These are phyloP conservation scores for Colletotrichum echinochloae DNA, from an alignment of 2,329 filamentous ascomycete genomes.

Conservation along the genomic window DNA sequence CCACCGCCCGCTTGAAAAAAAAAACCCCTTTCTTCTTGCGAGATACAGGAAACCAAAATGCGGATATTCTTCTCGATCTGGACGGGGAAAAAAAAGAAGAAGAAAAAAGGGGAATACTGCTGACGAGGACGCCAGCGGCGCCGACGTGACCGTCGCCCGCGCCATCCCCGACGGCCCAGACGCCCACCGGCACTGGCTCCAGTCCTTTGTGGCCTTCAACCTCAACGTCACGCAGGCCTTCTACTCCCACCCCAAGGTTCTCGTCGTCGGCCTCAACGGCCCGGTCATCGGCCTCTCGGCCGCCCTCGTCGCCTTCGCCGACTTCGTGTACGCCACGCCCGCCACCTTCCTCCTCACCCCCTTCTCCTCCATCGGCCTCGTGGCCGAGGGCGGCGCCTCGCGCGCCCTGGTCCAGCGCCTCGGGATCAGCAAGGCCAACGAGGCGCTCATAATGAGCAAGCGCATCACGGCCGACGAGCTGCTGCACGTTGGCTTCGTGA, in stretches of 20 bases:
- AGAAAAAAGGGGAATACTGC: neutral
- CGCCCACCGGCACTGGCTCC: conserved; percentile 68
- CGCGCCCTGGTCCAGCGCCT: conserved; percentile 83
- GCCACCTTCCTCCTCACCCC: conserved; percentile 89
- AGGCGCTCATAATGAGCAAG: conserved; percentile 92
- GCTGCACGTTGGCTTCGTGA: conserved; percentile 83
- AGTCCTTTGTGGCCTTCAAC: conserved; percentile 84
- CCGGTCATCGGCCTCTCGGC: conserved; percentile 90
- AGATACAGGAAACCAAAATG: neutral
- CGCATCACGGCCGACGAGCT: conserved; percentile 80
- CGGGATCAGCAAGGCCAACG: conserved; percentile 85
- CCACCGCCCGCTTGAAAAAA: neutral
- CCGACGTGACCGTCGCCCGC: conserved; percentile 75
- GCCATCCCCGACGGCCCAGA: conserved; percentile 54
- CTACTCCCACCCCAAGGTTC: conserved; percentile 93
- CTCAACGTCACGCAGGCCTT: conserved; percentile 91
- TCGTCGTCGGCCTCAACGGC: conserved; percentile 91
- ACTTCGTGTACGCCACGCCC: conserved; percentile 91
- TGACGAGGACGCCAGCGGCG: conserved; percentile 68
- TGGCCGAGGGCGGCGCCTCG: conserved; percentile 87
- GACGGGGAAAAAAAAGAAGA: too few relatives aligned
- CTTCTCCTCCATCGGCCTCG: conserved; percentile 89
- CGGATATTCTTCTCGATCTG: neutral
- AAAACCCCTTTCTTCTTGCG: neutral
- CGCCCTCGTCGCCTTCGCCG: conserved; percentile 83